Evolutionary conservation across 176 grass and related monocot genomes (phyloP).

Genomic region (Urochloa ruziziensis): DNA sequence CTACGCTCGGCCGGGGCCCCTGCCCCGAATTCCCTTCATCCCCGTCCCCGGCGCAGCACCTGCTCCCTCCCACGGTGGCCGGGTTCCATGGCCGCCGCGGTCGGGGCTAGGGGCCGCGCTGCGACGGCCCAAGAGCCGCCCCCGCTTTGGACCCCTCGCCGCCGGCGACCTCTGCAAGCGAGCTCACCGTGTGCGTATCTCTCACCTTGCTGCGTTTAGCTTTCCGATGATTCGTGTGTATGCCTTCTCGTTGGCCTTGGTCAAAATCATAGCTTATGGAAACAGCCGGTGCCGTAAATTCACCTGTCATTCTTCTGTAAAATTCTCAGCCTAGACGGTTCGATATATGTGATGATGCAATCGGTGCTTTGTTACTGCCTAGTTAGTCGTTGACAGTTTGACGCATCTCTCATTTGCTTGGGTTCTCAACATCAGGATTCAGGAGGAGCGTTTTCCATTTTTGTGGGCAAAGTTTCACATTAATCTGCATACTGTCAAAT

Average conservation of each 20-base stretch:
- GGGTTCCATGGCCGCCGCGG: constrained; percentile 6
- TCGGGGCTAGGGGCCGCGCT: constrained; percentile 27
- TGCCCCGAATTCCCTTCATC: constrained; percentile 1
- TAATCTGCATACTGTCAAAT: not conserved
- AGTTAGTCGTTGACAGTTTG: not conserved
- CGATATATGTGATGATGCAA: not conserved
- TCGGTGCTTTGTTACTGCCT: not conserved
- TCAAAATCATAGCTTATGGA: not conserved
- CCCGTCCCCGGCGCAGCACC: not conserved
- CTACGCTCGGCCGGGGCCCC: not conserved
- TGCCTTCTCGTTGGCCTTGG: not conserved
- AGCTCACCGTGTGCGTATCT: constrained; percentile 40
- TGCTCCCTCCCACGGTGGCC: not conserved
- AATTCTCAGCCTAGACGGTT: not conserved
- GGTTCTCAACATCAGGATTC: no score
- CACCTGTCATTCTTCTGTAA: not conserved
- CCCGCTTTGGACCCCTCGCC: constrained; percentile 37
- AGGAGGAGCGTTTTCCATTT: not conserved
- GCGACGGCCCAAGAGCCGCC: constrained; percentile 33
- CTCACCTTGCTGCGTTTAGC: not conserved
- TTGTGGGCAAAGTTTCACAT: not conserved
- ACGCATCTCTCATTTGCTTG: not conserved
- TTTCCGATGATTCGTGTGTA: not conserved
- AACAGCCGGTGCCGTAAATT: not conserved
- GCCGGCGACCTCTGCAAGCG: constrained; percentile 47